Percentiles rank a stretch among this genome's conserved stretches.
phyloP scores from a whole-genome alignment of 202 grass and related monocot genomes.

The Musa balbisiana region DNA sequence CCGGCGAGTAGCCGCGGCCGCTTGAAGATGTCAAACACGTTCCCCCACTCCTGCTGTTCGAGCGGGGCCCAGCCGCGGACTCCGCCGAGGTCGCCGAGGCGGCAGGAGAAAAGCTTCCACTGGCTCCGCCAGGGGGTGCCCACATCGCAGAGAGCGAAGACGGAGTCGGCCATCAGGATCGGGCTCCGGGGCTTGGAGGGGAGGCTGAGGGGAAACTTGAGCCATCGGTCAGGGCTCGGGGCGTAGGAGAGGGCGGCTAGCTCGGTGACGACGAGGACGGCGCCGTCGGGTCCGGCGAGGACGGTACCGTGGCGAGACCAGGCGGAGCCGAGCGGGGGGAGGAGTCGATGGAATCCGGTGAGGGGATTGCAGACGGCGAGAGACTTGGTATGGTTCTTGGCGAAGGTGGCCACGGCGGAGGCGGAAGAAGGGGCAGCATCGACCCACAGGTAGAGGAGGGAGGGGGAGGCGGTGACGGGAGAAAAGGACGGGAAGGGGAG shows the following conservation, averaged over 20 bases:
- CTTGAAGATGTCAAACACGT: conserved; percentile 91
- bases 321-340: conserved; percentile 81
- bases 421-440: conserved; percentile 6
- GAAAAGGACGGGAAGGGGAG: conserved; percentile 54
- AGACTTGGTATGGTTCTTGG: conserved; percentile 49
- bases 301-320: conserved; percentile 94
- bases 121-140: conserved; percentile 90
- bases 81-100: conserved; percentile 38
- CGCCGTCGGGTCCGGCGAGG: conserved; percentile 54
- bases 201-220: conserved; percentile 81
- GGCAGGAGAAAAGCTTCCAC: conserved; percentile 96
- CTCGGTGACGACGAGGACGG: conserved; percentile 70
- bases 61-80: conserved; percentile 67
- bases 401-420: background rate
- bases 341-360: conserved; percentile 49
- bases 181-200: conserved; percentile 84
- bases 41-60: conserved; percentile 48
- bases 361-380: conserved; percentile 94
- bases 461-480: conserved; percentile 28
- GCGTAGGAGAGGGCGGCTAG: conserved; percentile 70
- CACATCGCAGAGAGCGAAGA: conserved; percentile 83
- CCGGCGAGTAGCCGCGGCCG: conserved; percentile 73
- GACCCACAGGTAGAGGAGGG: conserved; percentile 33
- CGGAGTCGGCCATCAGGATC: conserved; percentile 51
- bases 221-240: conserved; percentile 49